phyloP scores from a whole-genome alignment of 352 stramenopile genomes.

The Pythium scleroteichum region DNA sequence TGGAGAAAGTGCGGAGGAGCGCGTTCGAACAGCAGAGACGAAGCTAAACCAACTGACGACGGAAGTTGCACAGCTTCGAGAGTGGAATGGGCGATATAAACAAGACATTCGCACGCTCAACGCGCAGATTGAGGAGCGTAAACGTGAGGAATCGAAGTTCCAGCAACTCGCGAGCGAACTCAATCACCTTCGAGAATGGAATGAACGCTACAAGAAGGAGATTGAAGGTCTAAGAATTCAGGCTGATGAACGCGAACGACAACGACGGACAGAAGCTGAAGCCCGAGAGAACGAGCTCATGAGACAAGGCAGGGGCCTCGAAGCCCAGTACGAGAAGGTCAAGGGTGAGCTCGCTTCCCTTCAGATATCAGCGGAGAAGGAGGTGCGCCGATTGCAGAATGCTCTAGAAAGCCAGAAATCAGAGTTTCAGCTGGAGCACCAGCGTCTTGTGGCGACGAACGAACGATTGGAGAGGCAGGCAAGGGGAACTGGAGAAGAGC shows the following conservation, averaged over 20 bases:
- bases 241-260: conserved; percentile 21
- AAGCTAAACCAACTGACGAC: conserved; percentile 8
- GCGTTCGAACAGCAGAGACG: conserved; percentile 2
- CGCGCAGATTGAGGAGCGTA: conserved; percentile 3
- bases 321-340: conserved; percentile 46
- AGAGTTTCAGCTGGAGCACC: conserved; percentile 27
- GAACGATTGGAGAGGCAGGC: conserved; percentile 27
- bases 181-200: conserved; percentile 13
- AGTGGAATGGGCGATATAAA: conserved; percentile 25
- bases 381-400: conserved; percentile 43
- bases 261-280: conserved; percentile 23
- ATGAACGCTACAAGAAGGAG: conserved; percentile 32
- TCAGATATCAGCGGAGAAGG: conserved; percentile 45
- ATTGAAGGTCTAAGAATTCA: conserved; percentile 18
- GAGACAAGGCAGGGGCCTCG: conserved; percentile 26
- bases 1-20: conserved; percentile 12
- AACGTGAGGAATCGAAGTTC: conserved; percentile 1
- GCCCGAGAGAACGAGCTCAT: conserved; percentile 25
- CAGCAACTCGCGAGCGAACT: conserved; percentile 14
- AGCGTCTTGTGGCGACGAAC: conserved; percentile 26
- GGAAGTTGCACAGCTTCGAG: conserved; percentile 14
- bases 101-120: conserved; percentile 10
- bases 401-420: conserved; percentile 34
- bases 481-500: conserved; percentile 9
- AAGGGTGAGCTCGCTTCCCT: conserved; percentile 40